A percentile compares a stretch with the other conserved stretches of the same genome.
Conservation (phyloP, 805 yeast genomes). For the Myxozyma sirexii region DNA sequence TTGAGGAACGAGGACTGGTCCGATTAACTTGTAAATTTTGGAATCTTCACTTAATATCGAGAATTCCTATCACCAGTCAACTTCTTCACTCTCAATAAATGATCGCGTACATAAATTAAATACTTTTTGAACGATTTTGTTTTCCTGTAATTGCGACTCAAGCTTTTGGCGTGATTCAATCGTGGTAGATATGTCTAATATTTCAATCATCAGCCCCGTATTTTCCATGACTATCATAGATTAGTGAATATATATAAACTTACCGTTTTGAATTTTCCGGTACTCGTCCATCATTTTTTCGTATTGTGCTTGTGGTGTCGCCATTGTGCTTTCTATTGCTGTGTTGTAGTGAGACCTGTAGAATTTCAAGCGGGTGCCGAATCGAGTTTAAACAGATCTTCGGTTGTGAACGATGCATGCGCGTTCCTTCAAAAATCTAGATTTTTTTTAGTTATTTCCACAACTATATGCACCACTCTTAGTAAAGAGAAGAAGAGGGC, state of each 20-base stretch:
- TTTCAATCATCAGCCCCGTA: not conserved
- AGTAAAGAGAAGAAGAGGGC: too few relatives aligned
- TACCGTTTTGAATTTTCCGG: constrained; percentile 30
- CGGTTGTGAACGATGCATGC: too few relatives aligned
- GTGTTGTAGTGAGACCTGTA: not conserved
- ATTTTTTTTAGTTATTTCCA: too few relatives aligned
- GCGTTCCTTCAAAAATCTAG: too few relatives aligned
- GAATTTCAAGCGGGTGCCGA: not conserved
- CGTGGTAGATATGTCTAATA: constrained; percentile 48
- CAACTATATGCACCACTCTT: too few relatives aligned
- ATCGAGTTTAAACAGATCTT: not conserved
- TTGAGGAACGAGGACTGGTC: constrained; percentile 90
- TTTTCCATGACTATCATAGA: too few relatives aligned
- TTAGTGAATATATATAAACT: not conserved
- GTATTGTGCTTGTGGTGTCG: constrained; percentile 26
- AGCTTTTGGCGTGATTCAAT: constrained; percentile 77
- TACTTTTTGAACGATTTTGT: constrained; percentile 73
- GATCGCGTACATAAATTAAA: not conserved
- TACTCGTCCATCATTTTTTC: constrained; percentile 32
- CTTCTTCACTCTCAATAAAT: not conserved
- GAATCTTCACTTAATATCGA: constrained; percentile 64
- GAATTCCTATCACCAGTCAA: too few relatives aligned
- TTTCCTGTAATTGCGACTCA: constrained; percentile 94
- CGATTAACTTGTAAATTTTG: constrained; percentile 84
- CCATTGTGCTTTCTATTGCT: not conserved